Evolutionary conservation across 352 stramenopile species (phyloP).

Genomic region (Peronospora belbahrii): DNA sequence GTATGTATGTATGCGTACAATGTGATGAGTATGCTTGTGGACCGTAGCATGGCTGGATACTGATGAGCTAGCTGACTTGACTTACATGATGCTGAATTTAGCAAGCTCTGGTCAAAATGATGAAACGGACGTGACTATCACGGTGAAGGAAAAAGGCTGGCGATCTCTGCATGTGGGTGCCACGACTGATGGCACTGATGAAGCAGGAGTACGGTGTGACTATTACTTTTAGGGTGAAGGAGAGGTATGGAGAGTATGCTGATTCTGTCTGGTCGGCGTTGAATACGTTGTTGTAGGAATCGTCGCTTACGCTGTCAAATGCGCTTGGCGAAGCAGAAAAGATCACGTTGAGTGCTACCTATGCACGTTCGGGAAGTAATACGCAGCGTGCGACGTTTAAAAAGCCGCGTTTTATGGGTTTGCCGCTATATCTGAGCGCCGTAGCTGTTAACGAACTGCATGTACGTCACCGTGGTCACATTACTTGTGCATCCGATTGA

Average conservation of each 20-base stretch:
- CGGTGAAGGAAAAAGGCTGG: conserved; percentile 83
- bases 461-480: conserved; percentile 26
- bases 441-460: conserved; percentile 77
- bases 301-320: conserved; percentile 77
- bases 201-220: conserved; percentile 47
- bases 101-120: conserved; percentile 57
- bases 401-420: conserved; percentile 80
- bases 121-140: conserved; percentile 84
- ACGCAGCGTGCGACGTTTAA: conserved; percentile 78
- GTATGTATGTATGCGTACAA: too few relatives aligned
- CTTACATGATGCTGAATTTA: conserved; percentile 14
- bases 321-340: conserved; percentile 81
- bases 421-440: conserved; percentile 73
- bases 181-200: conserved; percentile 77
- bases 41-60: not conserved
- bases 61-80: conserved; percentile 1
- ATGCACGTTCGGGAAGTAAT: conserved; percentile 80
- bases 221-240: not conserved
- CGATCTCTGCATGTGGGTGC: conserved; percentile 78
- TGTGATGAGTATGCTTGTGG: too few relatives aligned
- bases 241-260: not conserved
- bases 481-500: too few relatives aligned
- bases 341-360: conserved; percentile 68
- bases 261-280: conserved; percentile 3
- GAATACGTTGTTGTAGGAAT: conserved; percentile 40